Evolutionary conservation across 768 basidiomycete species (phyloP), one percentile per base, ranked within the genome.

Genomic region (Coprinopsis cinerea): DNA sequence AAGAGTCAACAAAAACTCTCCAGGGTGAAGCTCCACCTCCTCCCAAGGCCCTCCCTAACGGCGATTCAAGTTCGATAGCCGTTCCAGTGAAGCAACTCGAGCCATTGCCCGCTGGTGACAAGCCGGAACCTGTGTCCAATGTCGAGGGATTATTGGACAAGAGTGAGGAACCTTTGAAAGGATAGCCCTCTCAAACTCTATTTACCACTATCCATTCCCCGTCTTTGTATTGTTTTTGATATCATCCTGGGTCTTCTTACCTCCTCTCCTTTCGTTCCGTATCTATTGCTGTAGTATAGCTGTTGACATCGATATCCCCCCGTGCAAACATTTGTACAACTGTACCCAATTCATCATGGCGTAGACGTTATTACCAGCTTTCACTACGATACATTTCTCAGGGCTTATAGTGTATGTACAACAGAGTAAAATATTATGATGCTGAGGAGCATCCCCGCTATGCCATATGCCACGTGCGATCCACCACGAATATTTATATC

Each of bases 81-180:
- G 48, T 67, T 20, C 71, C 74, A 4, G 72, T 72, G 23, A 65
- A 68, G 49, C 85, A 85, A 57, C 65, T 81, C 35, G 63, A 69
- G 17, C 67, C 75, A 4, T 61, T 67, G 30, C 78, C 82, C 11
- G 66, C 69, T 44, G 81, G 79, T 24, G 82, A 85, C 54, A 73
- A 68, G 47, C 74, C 75, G 24, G 69, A 75, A 52, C 69, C 78
- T 4, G 76, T 73, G 10, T 68, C 76, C n/a, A 71, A 74, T 59
- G 75, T 67, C 25, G 85, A 88, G 59, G 83, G 82, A n/a, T 69
- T 85, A 30, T 66, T 82, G 64, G 81, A 86, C 59, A 64, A 69
- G 49, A 83, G 78, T 61, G 83, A 86, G 67, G 77, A 78, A 62
- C 80, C 82, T 7, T 49, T 71, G 56, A 72, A 69, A 58, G 58